Evolutionary conservation across 1,284 basidiomycete species (phyloP), one percentile per base, ranked within the genome.

Genomic region (Naganishia liquefaciens): DNA sequence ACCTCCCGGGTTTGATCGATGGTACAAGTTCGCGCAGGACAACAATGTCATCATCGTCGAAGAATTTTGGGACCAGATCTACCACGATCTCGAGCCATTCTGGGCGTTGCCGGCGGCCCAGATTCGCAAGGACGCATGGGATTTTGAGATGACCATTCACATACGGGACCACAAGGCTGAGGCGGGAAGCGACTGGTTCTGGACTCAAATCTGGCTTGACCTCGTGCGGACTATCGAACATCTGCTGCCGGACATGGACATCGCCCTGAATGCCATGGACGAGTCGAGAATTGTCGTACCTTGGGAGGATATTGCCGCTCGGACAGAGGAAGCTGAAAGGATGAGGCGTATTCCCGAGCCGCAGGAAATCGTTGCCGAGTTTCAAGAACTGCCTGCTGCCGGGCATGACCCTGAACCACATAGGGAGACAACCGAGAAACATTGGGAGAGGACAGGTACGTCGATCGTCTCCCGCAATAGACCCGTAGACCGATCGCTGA

Each of bases 131-230:
- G 53, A 54, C 53, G 53, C 53, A 40, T 54, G 53, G 39, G 39
- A 54, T 21, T 54, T 25, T 39, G 53, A 54, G 25, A 54, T 54
- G 53, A 54, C 53, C 53, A 54, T 54, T 39, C 37, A 42, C 40
- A 39, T 54, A 15, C 53, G 53, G 53, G 23, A 54, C 39, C 53
- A 54, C 39, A 54, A 43, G 53, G 53, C 53, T 9, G 25, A 37
- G 37, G 53, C 53, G n/a, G 53, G 53, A 39, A 54, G 53, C 53
- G 53, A 54, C 53, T 54, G 53, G 53, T 54, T 43, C 53, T 54
- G 53, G 53, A 54, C 53, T 39, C 53, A 54, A 17, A 54, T 54
- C 40, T 54, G 53, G 53, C 53, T 54, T 25, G 23, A 54, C 53
- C 39, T 54, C 9, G 40, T 43, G 37, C 53, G 53, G 39, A 54